Percentiles rank a stretch among this genome's conserved stretches.
Conservation (phyloP, 441 rosid species). For the Euphorbia schlechtendalii region DNA sequence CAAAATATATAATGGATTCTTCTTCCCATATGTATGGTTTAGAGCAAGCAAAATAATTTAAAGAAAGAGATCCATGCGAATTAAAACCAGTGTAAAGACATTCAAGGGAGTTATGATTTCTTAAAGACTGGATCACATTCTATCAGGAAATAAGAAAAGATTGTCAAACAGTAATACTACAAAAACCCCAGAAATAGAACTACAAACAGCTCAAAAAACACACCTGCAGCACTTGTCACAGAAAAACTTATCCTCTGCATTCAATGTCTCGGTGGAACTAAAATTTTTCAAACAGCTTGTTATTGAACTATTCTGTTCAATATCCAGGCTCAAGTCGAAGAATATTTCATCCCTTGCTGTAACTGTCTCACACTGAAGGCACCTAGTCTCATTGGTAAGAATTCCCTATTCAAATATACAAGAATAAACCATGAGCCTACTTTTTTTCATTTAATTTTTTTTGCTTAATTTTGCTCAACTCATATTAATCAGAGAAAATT, state of each 20-base stretch:
- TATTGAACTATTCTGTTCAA: conserved; percentile 91
- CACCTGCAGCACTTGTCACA: conserved; percentile 99
- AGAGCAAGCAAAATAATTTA: not conserved
- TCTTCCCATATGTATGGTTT: not conserved
- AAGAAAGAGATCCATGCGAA: not conserved
- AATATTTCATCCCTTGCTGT: conserved; percentile 95
- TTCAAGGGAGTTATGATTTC: too few species aligned
- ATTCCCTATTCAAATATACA: conserved; percentile 50
- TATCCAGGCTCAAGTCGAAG: conserved; percentile 89
- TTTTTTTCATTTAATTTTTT: not conserved
- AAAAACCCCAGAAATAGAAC: not conserved
- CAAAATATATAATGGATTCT: not conserved
- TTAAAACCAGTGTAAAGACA: conserved; percentile 5
- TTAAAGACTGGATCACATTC: too few species aligned
- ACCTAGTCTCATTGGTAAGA: conserved; percentile 94
- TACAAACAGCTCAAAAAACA: conserved; percentile 1
- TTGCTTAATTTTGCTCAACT: not conserved
- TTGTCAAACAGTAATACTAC: too few species aligned
- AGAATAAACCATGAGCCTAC: conserved; percentile 20
- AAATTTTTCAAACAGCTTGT: conserved; percentile 95
- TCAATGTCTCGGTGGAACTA: conserved; percentile 91
- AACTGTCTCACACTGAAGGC: conserved; percentile 87
- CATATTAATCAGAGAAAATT: not conserved
- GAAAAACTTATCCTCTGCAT: conserved; percentile 94
- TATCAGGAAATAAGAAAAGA: too few species aligned